Evolutionary conservation across 139 green algal species (phyloP), one percentile per base, ranked within the genome.

Genomic region (Coccomyxa sp.): DNA sequence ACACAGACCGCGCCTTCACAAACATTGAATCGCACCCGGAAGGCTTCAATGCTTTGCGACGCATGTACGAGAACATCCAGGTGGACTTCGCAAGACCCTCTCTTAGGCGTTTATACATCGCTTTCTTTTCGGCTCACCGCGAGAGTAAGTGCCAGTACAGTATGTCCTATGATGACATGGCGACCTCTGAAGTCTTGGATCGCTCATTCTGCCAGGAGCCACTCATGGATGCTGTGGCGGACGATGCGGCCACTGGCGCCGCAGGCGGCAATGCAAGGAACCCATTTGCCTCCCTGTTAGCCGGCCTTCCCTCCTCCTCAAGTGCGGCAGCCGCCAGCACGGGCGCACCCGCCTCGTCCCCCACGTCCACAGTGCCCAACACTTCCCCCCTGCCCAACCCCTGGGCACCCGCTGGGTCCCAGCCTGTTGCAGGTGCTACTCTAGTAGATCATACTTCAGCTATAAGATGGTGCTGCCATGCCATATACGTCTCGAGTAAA

Each of bases 11-110:
- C 10, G 92, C 96, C 10, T 88, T 99, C 82, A 90, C 80, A 79
- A 99, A 99, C 92, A 94, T 99, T 17, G 97, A 99, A 88, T 90
- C 85, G 3, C 91, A 97, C 81, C 97, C 97, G 0, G 97, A 95
- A 68, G 97, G 97, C 79, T 99, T 98, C 90, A 98, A 99, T 87
- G 90, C 91, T 28, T 92, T 99, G 82, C 87, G 94, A 9, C 92
- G 93, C 60, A 93, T 98, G 87, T 98, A 98, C 84, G 91, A 96
- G 74, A 92, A 93, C 51, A 90, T 98, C 63, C 92, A 96, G 91
- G 91, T 90, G 76, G n/a, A 7, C 83, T 51, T 51, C 7, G 38
- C 38, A 51, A 51, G 7, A 51, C 21, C 13, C 14, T 25, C 38
- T 10, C 66, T 23, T 9, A 74, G 3, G 21, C 23, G 9, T 9